Evolutionary conservation across 2,329 filamentous ascomycete genomes (phyloP), one percentile per base, ranked within the genome.

Genomic region (Aspergillus caelatus): DNA sequence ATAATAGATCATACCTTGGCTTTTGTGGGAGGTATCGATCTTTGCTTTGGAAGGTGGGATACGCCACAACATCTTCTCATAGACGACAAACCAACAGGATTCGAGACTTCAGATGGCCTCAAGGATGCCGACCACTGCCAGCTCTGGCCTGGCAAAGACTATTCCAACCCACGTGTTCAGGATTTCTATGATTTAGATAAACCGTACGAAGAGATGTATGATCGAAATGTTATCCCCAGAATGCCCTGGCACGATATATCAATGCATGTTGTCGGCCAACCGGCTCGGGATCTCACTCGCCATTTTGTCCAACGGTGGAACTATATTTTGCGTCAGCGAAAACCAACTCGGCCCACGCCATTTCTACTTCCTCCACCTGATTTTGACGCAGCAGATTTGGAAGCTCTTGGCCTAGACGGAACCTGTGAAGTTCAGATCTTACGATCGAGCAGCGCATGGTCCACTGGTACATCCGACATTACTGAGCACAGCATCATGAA

Each of bases 191-290:
- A 89, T 62, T 86, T 99, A 30, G 91, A 95, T 74, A 93, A 96
- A 76, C 95, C 95, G 1, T 98, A 98, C 72, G 95, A 97, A 74
- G 95, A 99, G 78, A 98, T 98, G 95, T 99, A 98, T 73, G 93
- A 98, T 78, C 90, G 95, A 61, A 90, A 88, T 64, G 91, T 91
- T 75, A 87, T 94, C 21, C 93, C 95, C 1, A 85, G 95, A 65
- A 99, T 98, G 95, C 94, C 95, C 1, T 99, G 95, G 95, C 95
- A 99, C 73, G 95, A 99, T 77, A 93, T 99, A 66, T 89, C 91
- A 3, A 98, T 99, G 95, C 95, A 98, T 78, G 90, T 99, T 48
- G 93, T 98, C 50, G 95, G 95, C 4, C 95, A 98, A 76, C 95
- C 95, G 3, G 94, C 95, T 14, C 88, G 95, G 69, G 95, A 99